A percentile compares a stretch with the other conserved stretches of the same genome.
phyloP scores from a whole-genome alignment of 2,329 filamentous ascomycete genomes.

The Colletotrichum sp. region DNA sequence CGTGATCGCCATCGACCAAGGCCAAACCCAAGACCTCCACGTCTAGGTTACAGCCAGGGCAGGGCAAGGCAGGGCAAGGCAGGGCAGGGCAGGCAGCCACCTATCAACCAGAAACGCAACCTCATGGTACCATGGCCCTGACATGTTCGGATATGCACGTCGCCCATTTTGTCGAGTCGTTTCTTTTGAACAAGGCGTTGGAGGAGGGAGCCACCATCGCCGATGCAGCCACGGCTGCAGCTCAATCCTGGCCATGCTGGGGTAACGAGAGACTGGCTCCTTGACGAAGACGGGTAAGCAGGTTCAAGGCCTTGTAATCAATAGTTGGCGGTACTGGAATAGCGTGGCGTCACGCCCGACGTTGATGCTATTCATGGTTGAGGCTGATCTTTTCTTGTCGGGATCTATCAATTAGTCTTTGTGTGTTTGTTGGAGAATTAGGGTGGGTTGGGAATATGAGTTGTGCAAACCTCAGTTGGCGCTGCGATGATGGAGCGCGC shows the following conservation, averaged over 20 bases:
- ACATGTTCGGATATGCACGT: constrained; percentile 14
- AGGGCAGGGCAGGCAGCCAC: not conserved
- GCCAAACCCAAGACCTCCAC: not conserved
- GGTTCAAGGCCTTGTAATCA: not conserved
- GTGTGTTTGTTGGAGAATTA: not conserved
- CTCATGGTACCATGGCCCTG: constrained; percentile 6
- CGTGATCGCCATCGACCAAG: constrained; percentile 6
- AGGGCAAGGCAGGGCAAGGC: not conserved
- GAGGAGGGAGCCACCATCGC: not conserved
- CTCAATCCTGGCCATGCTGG: not conserved
- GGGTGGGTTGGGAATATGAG: not conserved
- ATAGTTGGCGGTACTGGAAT: not conserved
- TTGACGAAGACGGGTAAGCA: not conserved
- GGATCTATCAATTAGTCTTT: not conserved
- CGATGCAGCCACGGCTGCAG: not conserved
- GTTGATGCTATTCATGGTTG: not conserved
- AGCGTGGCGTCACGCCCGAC: constrained; percentile 11
- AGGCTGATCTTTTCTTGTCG: not conserved
- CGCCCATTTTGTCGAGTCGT: not conserved
- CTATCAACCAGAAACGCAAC: not conserved
- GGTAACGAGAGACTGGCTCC: not conserved
- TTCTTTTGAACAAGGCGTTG: not conserved
- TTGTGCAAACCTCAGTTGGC: not conserved
- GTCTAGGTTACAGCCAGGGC: not conserved
- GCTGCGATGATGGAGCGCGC: not conserved